A percentile compares a stretch with the other conserved stretches of the same genome.
Evolutionary conservation across 164 flowering plant species (phyloP).

Genomic region (Vitis rupestris): DNA sequence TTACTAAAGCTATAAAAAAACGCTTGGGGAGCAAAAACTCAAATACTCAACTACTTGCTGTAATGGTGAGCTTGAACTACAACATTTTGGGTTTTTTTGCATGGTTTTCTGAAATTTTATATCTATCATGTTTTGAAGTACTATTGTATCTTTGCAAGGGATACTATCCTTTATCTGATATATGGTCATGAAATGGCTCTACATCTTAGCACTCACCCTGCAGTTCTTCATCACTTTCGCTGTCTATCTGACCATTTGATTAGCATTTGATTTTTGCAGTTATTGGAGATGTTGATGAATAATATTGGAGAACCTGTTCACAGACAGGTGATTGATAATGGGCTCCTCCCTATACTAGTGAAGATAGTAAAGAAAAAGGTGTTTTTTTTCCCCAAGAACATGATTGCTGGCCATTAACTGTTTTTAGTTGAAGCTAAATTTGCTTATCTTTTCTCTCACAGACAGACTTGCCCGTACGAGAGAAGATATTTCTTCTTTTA

Average conservation of each 20-base stretch:
- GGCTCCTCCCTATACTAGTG: slow-evolving; percentile 76
- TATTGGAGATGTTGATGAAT: slow-evolving; percentile 94
- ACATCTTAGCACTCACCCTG: not conserved
- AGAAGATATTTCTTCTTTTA: slow-evolving; percentile 86
- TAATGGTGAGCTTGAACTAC: slow-evolving; percentile 44
- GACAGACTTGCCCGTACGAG: slow-evolving; percentile 82
- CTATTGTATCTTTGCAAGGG: not conserved
- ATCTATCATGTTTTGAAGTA: not conserved
- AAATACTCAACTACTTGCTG: slow-evolving; percentile 68
- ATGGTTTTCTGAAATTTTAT: not conserved
- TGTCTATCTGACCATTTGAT: slow-evolving; percentile 3
- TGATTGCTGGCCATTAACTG: not conserved
- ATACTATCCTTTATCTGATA: not conserved
- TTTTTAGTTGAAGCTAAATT: not conserved
- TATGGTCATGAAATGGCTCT: not conserved
- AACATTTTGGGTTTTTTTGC: not conserved
- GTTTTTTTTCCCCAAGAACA: not conserved
- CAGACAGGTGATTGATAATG: slow-evolving; percentile 69
- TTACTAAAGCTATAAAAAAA: slow-evolving; percentile 75
- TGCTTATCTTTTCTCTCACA: slow-evolving; percentile 23
- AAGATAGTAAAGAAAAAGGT: slow-evolving; percentile 99
- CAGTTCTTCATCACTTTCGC: not conserved
- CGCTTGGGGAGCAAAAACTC: slow-evolving; percentile 69
- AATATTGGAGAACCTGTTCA: slow-evolving; percentile 88
- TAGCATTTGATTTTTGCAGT: slow-evolving; percentile 40